These are phyloP conservation scores for Globisporangium okanoganense DNA, from an alignment of 352 stramenopile species.

Conservation along the genomic window DNA sequence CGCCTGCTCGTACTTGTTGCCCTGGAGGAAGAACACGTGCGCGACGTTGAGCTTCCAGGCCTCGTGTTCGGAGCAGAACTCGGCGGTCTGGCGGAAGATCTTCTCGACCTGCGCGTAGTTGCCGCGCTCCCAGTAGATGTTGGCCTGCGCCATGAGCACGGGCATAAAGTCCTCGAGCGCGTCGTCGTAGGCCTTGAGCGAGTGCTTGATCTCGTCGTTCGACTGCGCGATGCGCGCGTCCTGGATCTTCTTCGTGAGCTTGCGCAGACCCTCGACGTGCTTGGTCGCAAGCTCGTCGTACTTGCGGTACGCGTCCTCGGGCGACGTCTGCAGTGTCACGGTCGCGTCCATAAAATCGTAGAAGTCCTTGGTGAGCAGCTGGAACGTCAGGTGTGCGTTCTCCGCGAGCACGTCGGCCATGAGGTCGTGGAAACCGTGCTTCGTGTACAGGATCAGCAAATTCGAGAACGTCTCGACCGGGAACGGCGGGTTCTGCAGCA, in stretches of 20 bases:
- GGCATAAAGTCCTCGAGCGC: slow-evolving; percentile 94
- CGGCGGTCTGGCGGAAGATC: slow-evolving; percentile 92
- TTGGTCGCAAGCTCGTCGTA: slow-evolving; percentile 93
- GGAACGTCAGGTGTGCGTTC: slow-evolving; percentile 92
- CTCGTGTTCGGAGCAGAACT: slow-evolving; percentile 95
- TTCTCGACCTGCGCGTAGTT: slow-evolving; percentile 97
- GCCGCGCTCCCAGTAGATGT: slow-evolving; percentile 95
- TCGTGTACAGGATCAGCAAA: slow-evolving; percentile 92
- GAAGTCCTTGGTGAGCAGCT: slow-evolving; percentile 91
- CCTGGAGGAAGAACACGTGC: slow-evolving; percentile 95
- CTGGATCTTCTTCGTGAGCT: slow-evolving; percentile 94
- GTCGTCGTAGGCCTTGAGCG: slow-evolving; percentile 92
- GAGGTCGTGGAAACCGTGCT: slow-evolving; percentile 94
- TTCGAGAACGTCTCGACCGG: slow-evolving; percentile 96
- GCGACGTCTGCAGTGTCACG: slow-evolving; percentile 92
- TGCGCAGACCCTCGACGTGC: slow-evolving; percentile 91
- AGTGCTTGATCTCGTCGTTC: slow-evolving; percentile 91
- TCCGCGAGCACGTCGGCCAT: slow-evolving; percentile 95
- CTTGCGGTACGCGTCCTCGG: slow-evolving; percentile 92
- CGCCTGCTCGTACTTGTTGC: slow-evolving; percentile 86
- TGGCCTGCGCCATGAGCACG: slow-evolving; percentile 95
- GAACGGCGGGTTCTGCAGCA: slow-evolving; percentile 93
- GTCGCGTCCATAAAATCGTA: slow-evolving; percentile 96
- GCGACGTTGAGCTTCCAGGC: slow-evolving; percentile 96
- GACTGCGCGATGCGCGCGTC: slow-evolving; percentile 88